A percentile compares a stretch with the other conserved stretches of the same genome.
phyloP scores from a whole-genome alignment of 331 rosid genomes.

The Dryas integrifolia region DNA sequence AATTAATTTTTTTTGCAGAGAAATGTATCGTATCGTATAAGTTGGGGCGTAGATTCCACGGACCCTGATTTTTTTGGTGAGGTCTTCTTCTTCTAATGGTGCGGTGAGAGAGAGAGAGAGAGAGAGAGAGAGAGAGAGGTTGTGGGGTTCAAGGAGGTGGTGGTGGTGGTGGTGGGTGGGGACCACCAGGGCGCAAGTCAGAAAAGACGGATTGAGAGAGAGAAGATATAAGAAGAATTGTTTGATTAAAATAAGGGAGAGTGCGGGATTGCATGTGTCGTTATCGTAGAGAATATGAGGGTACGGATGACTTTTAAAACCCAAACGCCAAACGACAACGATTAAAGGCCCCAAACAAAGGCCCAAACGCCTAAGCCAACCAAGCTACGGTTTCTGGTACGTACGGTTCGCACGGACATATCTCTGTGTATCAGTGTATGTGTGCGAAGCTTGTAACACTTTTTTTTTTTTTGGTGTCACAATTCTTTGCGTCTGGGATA shows the following conservation, averaged over 20 bases:
- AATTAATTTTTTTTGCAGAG: neutral
- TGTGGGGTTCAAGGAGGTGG: constrained; percentile 8
- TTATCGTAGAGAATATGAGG: constrained; percentile 40
- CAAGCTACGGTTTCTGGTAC: constrained; percentile 27
- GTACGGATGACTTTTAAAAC: constrained; percentile 26
- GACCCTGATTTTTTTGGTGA: constrained; percentile 17
- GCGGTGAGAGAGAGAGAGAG: neutral
- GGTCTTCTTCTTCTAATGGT: constrained; percentile 3
- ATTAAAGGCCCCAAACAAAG: neutral
- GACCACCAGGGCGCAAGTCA: constrained; percentile 48
- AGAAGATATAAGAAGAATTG: neutral
- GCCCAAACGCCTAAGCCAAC: neutral
- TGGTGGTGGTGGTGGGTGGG: constrained; percentile 40
- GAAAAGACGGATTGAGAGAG: constrained; percentile 30
- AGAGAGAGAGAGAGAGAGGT: neutral
- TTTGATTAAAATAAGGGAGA: neutral
- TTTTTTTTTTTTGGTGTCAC: too few species aligned
- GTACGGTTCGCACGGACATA: constrained; percentile 44
- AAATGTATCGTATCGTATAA: constrained; percentile 21
- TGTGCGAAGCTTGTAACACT: too few species aligned
- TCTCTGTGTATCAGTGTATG: too few species aligned
- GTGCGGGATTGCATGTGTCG: constrained; percentile 46
- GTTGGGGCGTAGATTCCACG: constrained; percentile 32
- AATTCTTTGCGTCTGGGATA: too few species aligned
- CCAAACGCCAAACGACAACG: too few species aligned